phyloP scores from a whole-genome alignment of 306 rosid species.

The Begonia loranthoides region DNA sequence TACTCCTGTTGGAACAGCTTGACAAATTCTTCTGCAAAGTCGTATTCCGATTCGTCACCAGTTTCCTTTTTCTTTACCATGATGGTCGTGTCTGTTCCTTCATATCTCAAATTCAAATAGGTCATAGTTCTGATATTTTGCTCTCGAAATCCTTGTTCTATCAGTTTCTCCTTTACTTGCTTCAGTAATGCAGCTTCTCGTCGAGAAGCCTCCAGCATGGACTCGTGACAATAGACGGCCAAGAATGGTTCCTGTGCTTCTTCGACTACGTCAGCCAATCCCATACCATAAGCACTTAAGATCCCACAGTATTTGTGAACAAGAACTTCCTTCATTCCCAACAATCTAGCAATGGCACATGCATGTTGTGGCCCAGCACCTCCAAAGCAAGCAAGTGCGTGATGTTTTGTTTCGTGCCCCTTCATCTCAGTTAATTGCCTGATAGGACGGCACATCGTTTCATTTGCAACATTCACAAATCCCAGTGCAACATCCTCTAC shows the following conservation, averaged over 20 bases:
- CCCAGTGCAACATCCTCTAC: constrained; percentile 82
- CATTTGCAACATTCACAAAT: constrained; percentile 89
- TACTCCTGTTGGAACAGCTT: constrained; percentile 75
- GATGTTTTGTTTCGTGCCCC: constrained; percentile 89
- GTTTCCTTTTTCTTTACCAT: constrained; percentile 53
- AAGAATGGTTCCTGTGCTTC: constrained; percentile 87
- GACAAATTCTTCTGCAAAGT: constrained; percentile 57
- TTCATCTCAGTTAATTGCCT: constrained; percentile 95
- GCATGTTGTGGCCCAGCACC: constrained; percentile 99
- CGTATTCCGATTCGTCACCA: constrained; percentile 26
- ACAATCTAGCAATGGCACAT: constrained; percentile 85
- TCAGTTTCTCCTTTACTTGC: constrained; percentile 62
- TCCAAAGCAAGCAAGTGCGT: constrained; percentile 96
- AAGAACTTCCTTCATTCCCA: constrained; percentile 88
- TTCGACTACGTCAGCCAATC: constrained; percentile 95
- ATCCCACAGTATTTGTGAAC: constrained; percentile 87
- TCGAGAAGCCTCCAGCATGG: constrained; percentile 40
- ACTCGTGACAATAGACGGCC: constrained; percentile 48
- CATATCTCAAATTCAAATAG: constrained; percentile 82
- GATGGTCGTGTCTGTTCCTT: constrained; percentile 87
- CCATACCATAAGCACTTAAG: constrained; percentile 96
- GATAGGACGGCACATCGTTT: constrained; percentile 94
- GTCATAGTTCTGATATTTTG: constrained; percentile 51
- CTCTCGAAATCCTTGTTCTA: constrained; percentile 63
- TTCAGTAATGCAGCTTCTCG: constrained; percentile 46